Evolutionary conservation across 2,329 filamentous ascomycete genomes (phyloP), one percentile per base, ranked within the genome.

Genomic region (Sporothrix variecibatus): DNA sequence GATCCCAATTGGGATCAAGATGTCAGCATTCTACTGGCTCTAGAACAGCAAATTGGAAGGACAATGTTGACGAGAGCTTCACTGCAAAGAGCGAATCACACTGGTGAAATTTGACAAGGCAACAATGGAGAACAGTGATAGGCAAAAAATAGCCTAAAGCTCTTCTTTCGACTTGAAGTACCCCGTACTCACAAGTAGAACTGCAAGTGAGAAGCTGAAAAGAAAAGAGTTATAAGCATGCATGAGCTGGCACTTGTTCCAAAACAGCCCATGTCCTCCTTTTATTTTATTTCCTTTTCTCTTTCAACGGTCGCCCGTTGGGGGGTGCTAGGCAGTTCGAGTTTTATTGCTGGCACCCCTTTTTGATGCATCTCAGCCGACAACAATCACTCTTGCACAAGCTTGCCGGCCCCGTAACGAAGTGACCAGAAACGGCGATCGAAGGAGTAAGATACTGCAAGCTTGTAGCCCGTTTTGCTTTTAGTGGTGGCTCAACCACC

Each of bases 201-300:
- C 62, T 46, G 62, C 62, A 67, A 9, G 62, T 46, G 3, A 20
- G 62, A 65, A 67, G 62, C 38, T 46, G 62, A 67, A 67, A 46
- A 28, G 17, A 28, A 46, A 12, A 3, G 28, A 26, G n/a, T n/a
- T n/a, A 43, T 15, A 34, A 4, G 23, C 20, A 67, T 28, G 62
- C 62, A 67, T 46, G 62, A 46, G 62, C 38, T 67, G 62, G 62
- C 62, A 46, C 62, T 46, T 46, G 38, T 17, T 15, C 23, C 38
- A 26, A 12, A 5, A 46, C 9, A 28, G 23, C 23, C 28, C 9
- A n/a, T 46, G 11, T 11, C n/a, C 38, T 28, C 38, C n/a, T 67
- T 43, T 40, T 43, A 12, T 17, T 28, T n/a, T n/a, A n/a, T n/a
- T n/a, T n/a, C n/a, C n/a, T n/a, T n/a, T n/a, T n/a, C n/a, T 43